A percentile compares a stretch with the other conserved stretches of the same genome.
phyloP scores from a whole-genome alignment of 345 rosid genomes.

The Aquilaria sinensis region DNA sequence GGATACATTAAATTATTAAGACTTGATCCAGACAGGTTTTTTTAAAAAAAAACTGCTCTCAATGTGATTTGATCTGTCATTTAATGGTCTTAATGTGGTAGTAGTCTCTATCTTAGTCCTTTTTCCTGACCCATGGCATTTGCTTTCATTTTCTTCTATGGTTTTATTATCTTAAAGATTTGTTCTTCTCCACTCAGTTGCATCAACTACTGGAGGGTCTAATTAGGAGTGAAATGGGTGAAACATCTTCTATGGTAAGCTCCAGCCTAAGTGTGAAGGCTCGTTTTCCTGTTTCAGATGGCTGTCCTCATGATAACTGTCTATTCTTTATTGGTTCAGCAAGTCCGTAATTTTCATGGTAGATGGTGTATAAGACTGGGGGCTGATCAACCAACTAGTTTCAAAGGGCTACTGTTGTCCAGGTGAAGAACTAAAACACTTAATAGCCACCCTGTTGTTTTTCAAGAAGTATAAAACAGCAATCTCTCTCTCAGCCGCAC shows the following conservation, averaged over 20 bases:
- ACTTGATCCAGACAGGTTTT: no score
- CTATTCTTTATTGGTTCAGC: slow-evolving; percentile 44
- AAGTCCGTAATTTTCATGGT: slow-evolving; percentile 50
- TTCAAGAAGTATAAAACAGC: no score
- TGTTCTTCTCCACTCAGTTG: slow-evolving; percentile 46
- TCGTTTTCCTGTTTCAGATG: slow-evolving; percentile 2
- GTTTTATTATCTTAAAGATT: slow-evolving; percentile 3
- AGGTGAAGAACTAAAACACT: slow-evolving; percentile 34
- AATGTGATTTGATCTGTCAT: no score
- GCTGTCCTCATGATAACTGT: slow-evolving; percentile 12
- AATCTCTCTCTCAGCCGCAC: no score
- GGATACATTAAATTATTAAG: no score
- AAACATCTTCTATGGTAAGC: slow-evolving; percentile 48
- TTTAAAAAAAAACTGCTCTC: no score
- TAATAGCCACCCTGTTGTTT: no score
- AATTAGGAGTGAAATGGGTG: slow-evolving; percentile 50
- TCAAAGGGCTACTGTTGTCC: slow-evolving; percentile 69
- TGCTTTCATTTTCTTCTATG: background rate
- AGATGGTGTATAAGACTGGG: slow-evolving; percentile 84
- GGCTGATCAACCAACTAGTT: slow-evolving; percentile 37
- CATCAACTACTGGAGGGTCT: slow-evolving; percentile 62
- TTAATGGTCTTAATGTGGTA: no score
- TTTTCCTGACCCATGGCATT: no score
- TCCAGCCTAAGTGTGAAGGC: background rate
- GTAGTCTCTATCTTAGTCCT: no score